Evolutionary conservation across 2,329 filamentous ascomycete species (phyloP), one percentile per base, ranked within the genome.

Genomic region (Fusarium cicatricum): DNA sequence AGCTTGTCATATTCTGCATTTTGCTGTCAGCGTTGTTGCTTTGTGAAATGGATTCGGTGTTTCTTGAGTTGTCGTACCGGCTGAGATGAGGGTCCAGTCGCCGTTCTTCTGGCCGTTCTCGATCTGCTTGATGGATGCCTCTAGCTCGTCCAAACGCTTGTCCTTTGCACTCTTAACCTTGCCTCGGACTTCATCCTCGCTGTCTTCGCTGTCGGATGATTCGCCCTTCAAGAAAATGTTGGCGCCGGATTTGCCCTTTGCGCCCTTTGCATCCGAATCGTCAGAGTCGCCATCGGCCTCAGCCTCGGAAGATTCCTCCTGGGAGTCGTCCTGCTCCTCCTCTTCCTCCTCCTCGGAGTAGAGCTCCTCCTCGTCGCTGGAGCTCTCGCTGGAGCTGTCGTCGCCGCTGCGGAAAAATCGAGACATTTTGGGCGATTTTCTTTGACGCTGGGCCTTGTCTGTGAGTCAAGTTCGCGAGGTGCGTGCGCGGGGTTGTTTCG

Each of bases 71-170:
- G 14, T 58, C 63, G 39, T 85, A 96, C 93, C 92, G 72, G 86
- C 85, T 60, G 92, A 91, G 67, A 98, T 96, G 62, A 94, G 88
- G 66, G 90, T 90, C 95, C 95, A 99, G 79, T 99, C 95, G 72
- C 91, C 92, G 73, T 98, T 99, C 84, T 96, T 98, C 78, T 95
- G 85, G 60, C 91, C 93, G 80, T 99, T 99, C 75, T 98, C 93
- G 72, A 99, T 98, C 72, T 90, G 80, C 76, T 90, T 90, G 71
- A 98, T 90, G 37, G 89, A 96, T 56, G 86, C 85, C 76, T 99
- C 94, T 58, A 99, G 84, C 78, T 98, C 96, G 72, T 97, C 94
- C 66, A 92, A 84, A 60, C 95, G 87, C 85, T 99, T 99, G 82
- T 98, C 92, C 80, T 98, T 98, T 71, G 94, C 93, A 77, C 92